A percentile compares a stretch with the other conserved stretches of the same genome.
These are phyloP conservation scores for Fistulifera pelliculosa DNA, from an alignment of 108 stramenopile genomes.

Conservation along the genomic window DNA sequence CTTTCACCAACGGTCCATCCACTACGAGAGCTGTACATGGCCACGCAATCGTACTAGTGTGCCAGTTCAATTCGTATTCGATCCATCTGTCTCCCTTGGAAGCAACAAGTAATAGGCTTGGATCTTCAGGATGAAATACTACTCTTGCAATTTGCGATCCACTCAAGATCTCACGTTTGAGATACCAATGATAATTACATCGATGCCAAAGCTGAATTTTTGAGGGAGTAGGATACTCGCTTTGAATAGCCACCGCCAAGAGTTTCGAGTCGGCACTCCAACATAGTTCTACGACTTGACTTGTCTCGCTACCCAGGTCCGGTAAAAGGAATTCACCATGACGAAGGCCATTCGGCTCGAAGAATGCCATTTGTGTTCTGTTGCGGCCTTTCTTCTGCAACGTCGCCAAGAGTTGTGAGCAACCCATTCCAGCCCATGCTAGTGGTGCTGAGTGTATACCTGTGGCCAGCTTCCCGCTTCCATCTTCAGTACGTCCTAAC, in stretches of 20 bases:
- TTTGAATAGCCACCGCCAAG: constrained; percentile 43
- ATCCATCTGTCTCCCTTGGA: constrained; percentile 19
- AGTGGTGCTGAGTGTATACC: constrained; percentile 39
- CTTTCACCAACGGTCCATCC: constrained; percentile 63
- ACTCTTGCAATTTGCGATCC: constrained; percentile 8
- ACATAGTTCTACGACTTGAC: constrained; percentile 26
- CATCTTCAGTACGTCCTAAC: constrained; percentile 73
- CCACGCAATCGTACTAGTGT: constrained; percentile 47
- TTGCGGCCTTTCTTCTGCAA: constrained; percentile 58
- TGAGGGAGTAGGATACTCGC: constrained; percentile 30
- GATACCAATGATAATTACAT: constrained; percentile 87
- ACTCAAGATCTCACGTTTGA: constrained; percentile 64
- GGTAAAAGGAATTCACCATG: constrained; percentile 68
- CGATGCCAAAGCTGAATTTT: constrained; percentile 82
- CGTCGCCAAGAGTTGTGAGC: constrained; percentile 65
- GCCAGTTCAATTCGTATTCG: constrained; percentile 70
- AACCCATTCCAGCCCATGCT: constrained; percentile 69
- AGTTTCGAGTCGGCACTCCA: constrained; percentile 75
- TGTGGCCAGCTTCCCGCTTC: constrained; percentile 62
- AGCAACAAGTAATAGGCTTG: constrained; percentile 27
- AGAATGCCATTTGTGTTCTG: constrained; percentile 64
- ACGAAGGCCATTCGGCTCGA: constrained; percentile 83
- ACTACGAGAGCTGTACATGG: constrained; percentile 51
- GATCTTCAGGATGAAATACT: constrained; percentile 51
- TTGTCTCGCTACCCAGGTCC: constrained; percentile 6